A percentile compares a stretch with the other conserved stretches of the same genome.
These are phyloP conservation scores for Pseudocercospora vitis DNA, from an alignment of 2,329 filamentous ascomycete genomes.

Conservation along the genomic window DNA sequence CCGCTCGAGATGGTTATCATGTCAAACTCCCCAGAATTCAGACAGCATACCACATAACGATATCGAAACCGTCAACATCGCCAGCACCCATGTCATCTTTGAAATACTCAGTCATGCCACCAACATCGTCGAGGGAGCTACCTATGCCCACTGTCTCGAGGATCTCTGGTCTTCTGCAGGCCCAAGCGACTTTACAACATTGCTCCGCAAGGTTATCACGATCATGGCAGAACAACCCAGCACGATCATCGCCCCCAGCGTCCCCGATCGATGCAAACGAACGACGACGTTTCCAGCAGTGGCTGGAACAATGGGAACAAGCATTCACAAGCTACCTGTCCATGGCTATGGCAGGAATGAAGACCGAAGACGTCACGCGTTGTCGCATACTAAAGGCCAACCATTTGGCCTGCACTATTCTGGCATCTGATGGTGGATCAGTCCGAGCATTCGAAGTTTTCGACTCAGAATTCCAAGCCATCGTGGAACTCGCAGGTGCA, in stretches of 20 bases:
- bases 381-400: slow-evolving; percentile 38
- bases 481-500: slow-evolving; percentile 33
- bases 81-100: slow-evolving; percentile 16
- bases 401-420: slow-evolving; percentile 35
- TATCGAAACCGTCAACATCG: slow-evolving; percentile 11
- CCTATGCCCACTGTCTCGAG: slow-evolving; percentile 35
- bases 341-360: slow-evolving; percentile 31
- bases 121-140: slow-evolving; percentile 31
- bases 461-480: slow-evolving; percentile 34
- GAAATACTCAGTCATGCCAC: slow-evolving; percentile 13
- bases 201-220: slow-evolving; percentile 33
- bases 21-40: slow-evolving; percentile 24
- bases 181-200: slow-evolving; percentile 36
- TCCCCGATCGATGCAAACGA: slow-evolving; percentile 24
- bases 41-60: slow-evolving; percentile 20
- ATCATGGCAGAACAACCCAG: slow-evolving; percentile 23
- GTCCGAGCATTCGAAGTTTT: slow-evolving; percentile 23
- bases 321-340: slow-evolving; percentile 35
- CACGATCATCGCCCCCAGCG: slow-evolving; percentile 21
- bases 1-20: slow-evolving; percentile 24
- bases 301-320: slow-evolving; percentile 37
- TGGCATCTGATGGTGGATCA: slow-evolving; percentile 29
- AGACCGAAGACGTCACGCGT: slow-evolving; percentile 30
- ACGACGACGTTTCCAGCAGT: slow-evolving; percentile 28
- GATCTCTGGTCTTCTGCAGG: slow-evolving; percentile 33